Evolutionary conservation across 768 basidiomycete genomes (phyloP).

Genomic region (Tubosaeta brunneosetosa): DNA sequence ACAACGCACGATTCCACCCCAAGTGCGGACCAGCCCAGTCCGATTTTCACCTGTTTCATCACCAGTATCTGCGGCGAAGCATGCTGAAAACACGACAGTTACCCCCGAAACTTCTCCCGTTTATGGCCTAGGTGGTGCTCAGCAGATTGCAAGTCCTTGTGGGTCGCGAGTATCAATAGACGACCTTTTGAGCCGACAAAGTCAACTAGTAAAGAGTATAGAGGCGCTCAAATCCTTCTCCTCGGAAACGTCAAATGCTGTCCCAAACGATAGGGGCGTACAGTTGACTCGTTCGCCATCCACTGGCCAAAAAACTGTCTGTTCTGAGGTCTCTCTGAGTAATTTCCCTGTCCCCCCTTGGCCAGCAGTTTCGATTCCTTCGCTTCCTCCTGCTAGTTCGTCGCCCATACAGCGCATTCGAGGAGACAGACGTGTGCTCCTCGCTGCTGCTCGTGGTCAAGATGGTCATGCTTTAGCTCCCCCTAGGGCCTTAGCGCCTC

Average conservation of each 20-base stretch:
- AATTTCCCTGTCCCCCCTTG: conserved; percentile 63
- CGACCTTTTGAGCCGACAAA: conserved; percentile 55
- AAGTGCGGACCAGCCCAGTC: background rate
- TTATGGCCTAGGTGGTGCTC: conserved; percentile 41
- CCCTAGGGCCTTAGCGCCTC: conserved; percentile 25
- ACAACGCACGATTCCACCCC: background rate
- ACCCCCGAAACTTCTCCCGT: conserved; percentile 36
- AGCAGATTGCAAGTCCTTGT: conserved; percentile 2
- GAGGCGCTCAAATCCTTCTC: conserved; percentile 50
- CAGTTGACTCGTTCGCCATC: conserved; percentile 23
- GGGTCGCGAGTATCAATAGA: conserved; percentile 39
- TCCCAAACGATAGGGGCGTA: conserved; percentile 10
- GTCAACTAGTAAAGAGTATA: conserved; percentile 61
- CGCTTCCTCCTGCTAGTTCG: conserved; percentile 14
- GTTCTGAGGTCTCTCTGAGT: conserved; percentile 62
- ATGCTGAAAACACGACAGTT: background rate
- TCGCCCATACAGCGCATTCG: conserved; percentile 17
- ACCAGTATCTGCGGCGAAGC: background rate
- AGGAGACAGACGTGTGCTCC: conserved; percentile 19
- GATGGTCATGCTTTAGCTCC: conserved; percentile 13
- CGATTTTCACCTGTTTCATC: background rate
- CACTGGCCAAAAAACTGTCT: conserved; percentile 23
- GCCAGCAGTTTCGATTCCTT: conserved; percentile 16
- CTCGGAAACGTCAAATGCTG: conserved; percentile 28
- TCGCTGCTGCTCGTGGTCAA: conserved; percentile 6